Conservation (phyloP, 176 grass and related monocot species). For the Eragrostis nindensis region DNA sequence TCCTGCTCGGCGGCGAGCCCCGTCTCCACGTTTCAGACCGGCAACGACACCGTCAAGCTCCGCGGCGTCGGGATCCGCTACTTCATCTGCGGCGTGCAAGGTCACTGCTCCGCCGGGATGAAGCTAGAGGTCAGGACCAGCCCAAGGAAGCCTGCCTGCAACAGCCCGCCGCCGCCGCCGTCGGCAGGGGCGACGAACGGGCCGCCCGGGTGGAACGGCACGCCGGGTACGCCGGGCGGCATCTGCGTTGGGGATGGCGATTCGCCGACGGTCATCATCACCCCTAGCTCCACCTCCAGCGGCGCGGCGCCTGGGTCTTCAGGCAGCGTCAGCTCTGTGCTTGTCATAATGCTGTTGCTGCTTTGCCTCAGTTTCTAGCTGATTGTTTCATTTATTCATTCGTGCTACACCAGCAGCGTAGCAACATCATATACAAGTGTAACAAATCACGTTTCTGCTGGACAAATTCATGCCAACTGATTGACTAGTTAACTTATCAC, state of each 20-base stretch:
- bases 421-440: background rate
- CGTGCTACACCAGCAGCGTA: background rate
- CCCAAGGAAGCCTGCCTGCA: background rate
- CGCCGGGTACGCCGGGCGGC: background rate
- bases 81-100: constrained; percentile 43
- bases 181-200: background rate
- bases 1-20: constrained; percentile 31
- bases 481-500: background rate
- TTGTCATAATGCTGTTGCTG: background rate
- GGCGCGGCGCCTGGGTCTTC: constrained; percentile 2
- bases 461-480: background rate
- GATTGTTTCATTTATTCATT: background rate
- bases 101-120: constrained; percentile 35
- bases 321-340: background rate
- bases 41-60: background rate
- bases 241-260: background rate
- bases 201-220: background rate
- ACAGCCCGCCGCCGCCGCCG: background rate
- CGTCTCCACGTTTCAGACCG: background rate
- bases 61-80: background rate
- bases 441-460: background rate
- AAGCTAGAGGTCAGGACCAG: constrained; percentile 24
- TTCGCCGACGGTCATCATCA: constrained; percentile 8
- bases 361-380: background rate
- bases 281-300: background rate